Percentiles rank a stretch among this genome's conserved stretches.
These are phyloP conservation scores for Agrocybe praecox DNA, from an alignment of 768 basidiomycete genomes.

Conservation along the genomic window DNA sequence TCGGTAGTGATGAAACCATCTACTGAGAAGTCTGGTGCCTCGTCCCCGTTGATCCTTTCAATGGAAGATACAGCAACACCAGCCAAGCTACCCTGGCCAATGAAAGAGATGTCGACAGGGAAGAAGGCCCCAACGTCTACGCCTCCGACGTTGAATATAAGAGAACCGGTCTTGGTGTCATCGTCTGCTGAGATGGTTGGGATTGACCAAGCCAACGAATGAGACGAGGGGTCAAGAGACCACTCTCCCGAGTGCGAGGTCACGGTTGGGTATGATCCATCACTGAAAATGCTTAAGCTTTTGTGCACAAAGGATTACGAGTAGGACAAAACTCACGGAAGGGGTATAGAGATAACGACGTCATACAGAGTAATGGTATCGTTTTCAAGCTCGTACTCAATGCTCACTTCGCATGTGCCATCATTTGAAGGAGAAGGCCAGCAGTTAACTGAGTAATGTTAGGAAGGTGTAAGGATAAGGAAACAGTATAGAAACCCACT, in stretches of 20 bases:
- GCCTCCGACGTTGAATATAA: conserved; percentile 88
- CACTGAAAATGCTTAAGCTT: conserved; percentile 33
- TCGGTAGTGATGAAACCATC: conserved; percentile 57
- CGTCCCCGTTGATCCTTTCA: conserved; percentile 49
- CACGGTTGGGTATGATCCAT: conserved; percentile 86
- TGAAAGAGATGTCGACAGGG: conserved; percentile 86
- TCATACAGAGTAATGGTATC: conserved; percentile 79
- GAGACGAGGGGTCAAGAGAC: conserved; percentile 77
- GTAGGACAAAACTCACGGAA: conserved; percentile 67
- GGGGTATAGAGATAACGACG: conserved; percentile 87
- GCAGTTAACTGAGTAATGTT: conserved; percentile 75
- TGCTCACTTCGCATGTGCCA: conserved; percentile 92
- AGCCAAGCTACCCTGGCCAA: conserved; percentile 78
- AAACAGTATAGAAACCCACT: conserved; percentile 53
- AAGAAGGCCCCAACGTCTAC: conserved; percentile 87
- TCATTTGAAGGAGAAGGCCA: conserved; percentile 95
- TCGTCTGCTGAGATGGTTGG: conserved; percentile 64
- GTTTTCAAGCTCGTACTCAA: conserved; percentile 96
- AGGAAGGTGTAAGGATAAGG: neutral
- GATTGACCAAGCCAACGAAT: conserved; percentile 86
- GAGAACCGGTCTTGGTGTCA: conserved; percentile 71
- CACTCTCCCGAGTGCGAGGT: conserved; percentile 78
- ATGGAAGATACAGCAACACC: conserved; percentile 70
- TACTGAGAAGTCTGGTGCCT: conserved; percentile 46
- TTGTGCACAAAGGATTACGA: neutral